phyloP scores from a whole-genome alignment of 257 asterid genomes.

The Nicotiana obtusifolia region DNA sequence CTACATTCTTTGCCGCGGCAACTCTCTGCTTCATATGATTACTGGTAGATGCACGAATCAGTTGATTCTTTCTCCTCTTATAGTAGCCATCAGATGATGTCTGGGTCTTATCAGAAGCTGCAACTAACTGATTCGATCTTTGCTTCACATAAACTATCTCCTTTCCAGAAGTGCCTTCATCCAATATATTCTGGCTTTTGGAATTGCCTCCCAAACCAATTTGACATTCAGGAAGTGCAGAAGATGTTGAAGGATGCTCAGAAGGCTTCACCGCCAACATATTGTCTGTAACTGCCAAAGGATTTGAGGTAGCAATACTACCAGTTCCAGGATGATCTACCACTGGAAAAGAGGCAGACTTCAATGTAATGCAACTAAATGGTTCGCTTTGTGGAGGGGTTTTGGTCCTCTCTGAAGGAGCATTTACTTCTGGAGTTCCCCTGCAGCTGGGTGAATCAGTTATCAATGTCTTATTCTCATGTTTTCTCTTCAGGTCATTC shows the following conservation, averaged over 20 bases:
- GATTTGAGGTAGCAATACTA: conserved; percentile 23
- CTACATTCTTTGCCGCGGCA: conserved; percentile 15
- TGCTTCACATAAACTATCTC: conserved; percentile 56
- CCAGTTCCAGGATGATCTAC: conserved; percentile 26
- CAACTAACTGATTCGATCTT: conserved; percentile 77
- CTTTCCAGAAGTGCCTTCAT: conserved; percentile 39
- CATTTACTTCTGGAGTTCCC: conserved; percentile 23
- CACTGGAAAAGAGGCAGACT: conserved; percentile 18
- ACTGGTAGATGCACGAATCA: conserved; percentile 60
- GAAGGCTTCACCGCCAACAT: conserved; percentile 8
- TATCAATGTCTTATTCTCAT: conserved; percentile 24
- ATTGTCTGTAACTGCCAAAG: conserved; percentile 14
- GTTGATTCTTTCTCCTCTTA: conserved; percentile 81
- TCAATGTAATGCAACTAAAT: conserved; percentile 21
- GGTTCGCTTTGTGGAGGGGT: conserved; percentile 25
- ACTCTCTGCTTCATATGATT: conserved; percentile 31
- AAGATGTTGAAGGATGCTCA: conserved; percentile 29
- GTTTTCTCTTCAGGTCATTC: conserved; percentile 31
- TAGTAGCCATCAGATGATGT: conserved; percentile 61
- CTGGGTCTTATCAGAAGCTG: conserved; percentile 50
- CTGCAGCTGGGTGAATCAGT: conserved; percentile 19
- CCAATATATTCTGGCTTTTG: conserved; percentile 34
- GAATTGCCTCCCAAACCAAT: conserved; percentile 35
- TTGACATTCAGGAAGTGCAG: conserved; percentile 30
- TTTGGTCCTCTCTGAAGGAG: conserved; percentile 35